Evolutionary conservation across 495 filamentous ascomycete genomes (phyloP).

Genomic region (Penicillium goetzii): DNA sequence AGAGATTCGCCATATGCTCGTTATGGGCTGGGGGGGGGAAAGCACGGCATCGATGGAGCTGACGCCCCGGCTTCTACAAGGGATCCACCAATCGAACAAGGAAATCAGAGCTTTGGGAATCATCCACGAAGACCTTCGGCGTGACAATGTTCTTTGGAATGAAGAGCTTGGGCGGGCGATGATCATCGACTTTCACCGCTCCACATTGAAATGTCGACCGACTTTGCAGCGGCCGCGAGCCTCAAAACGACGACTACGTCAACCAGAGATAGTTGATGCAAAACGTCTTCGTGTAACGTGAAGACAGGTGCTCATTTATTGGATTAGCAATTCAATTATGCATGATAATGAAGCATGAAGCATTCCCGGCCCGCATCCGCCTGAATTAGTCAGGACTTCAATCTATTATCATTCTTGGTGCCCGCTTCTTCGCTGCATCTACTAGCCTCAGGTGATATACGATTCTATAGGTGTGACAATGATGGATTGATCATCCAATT

Average conservation of each 20-base stretch:
- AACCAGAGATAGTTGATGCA: constrained; percentile 12
- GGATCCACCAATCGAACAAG: constrained; percentile 24
- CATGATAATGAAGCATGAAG: constrained; percentile 15
- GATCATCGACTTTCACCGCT: constrained; percentile 42
- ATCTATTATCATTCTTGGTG: constrained; percentile 11
- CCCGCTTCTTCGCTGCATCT: constrained; percentile 8
- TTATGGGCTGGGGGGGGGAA: constrained; percentile 52
- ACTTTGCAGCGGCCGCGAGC: constrained; percentile 7
- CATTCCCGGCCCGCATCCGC: constrained; percentile 8
- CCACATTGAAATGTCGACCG: constrained; percentile 20
- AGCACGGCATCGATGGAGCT: constrained; percentile 21
- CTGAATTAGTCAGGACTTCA: constrained; percentile 11
- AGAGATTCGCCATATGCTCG: constrained; percentile 49
- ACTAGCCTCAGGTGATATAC: constrained; percentile 12
- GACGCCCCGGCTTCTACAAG: constrained; percentile 12
- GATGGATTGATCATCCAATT: constrained; percentile 9
- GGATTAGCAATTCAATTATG: constrained; percentile 13
- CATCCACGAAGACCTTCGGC: constrained; percentile 28
- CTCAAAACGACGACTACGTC: constrained; percentile 21
- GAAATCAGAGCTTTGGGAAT: constrained; percentile 28
- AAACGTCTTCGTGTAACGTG: constrained; percentile 20
- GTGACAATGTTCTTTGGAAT: constrained; percentile 38
- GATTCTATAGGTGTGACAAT: constrained; percentile 13
- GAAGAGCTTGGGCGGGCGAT: constrained; percentile 33
- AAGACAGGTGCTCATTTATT: constrained; percentile 4